Conservation (phyloP, 129 eudicot species). For the Kitagawia praeruptora region DNA sequence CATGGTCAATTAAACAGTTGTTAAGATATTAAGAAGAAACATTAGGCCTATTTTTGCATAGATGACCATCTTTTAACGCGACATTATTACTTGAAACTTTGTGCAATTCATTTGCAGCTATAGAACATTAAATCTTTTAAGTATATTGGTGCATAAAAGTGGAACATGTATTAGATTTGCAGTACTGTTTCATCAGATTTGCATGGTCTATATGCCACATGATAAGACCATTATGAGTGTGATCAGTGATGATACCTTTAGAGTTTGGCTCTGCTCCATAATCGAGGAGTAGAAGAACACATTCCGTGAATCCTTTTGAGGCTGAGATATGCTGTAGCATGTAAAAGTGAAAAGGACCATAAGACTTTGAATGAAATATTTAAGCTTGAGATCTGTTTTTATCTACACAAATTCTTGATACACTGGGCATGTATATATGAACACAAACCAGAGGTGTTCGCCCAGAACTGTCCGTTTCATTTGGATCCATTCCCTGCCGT, state of each 20-base stretch:
- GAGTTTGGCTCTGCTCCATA: slow-evolving; percentile 73
- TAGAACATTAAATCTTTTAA: not conserved
- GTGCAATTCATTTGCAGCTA: too few species aligned
- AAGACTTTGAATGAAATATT: not conserved
- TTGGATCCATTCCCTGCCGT: slow-evolving; percentile 55
- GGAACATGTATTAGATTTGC: not conserved
- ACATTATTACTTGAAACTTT: too few species aligned
- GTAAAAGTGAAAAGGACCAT: not conserved
- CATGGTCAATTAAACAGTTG: not conserved
- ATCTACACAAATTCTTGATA: not conserved
- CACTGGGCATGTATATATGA: not conserved
- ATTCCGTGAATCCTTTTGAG: slow-evolving; percentile 43
- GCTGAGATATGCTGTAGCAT: slow-evolving; percentile 66
- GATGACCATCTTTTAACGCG: too few species aligned
- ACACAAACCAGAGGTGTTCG: slow-evolving; percentile 57
- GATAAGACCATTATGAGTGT: not conserved
- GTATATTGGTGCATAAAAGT: not conserved
- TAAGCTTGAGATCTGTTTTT: not conserved
- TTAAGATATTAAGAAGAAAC: not conserved
- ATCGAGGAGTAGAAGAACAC: slow-evolving; percentile 60
- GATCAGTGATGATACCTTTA: slow-evolving; percentile 40
- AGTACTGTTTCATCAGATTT: not conserved
- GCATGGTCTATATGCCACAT: not conserved
- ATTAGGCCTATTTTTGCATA: not conserved
- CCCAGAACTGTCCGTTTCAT: slow-evolving; percentile 51